These are phyloP conservation scores for Termitomyces heimii DNA, from an alignment of 768 basidiomycete species.

Conservation along the genomic window DNA sequence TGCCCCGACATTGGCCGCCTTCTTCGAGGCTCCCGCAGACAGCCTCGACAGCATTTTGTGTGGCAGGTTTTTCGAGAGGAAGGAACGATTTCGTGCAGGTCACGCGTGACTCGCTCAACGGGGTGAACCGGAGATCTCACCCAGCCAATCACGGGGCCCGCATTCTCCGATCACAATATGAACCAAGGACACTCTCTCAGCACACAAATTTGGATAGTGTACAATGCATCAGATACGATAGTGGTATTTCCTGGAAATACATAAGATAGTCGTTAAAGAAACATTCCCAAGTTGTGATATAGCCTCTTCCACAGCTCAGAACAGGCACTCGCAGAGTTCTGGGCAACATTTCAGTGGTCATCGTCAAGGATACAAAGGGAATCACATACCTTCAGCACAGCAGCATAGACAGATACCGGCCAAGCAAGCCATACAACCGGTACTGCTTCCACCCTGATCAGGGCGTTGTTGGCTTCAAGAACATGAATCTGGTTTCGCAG, in stretches of 20 bases:
- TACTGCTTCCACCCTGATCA: constrained; percentile 34
- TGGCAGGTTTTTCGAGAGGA: constrained; percentile 39
- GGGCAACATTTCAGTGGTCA: constrained; percentile 7
- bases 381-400: constrained; percentile 56
- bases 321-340: constrained; percentile 77
- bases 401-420: constrained; percentile 62
- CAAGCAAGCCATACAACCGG: constrained; percentile 58
- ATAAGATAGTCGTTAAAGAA: neutral
- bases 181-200: neutral
- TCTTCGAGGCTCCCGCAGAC: constrained; percentile 66
- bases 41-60: constrained; percentile 81
- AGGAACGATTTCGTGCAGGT: constrained; percentile 30
- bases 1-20: constrained; percentile 40
- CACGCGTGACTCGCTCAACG: constrained; percentile 40
- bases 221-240: neutral
- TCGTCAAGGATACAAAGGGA: neutral
- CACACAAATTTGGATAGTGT: neutral
- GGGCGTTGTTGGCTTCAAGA: constrained; percentile 42
- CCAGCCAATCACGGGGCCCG: constrained; percentile 24
- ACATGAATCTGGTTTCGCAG: neutral
- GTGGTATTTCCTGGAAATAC: constrained; percentile 4
- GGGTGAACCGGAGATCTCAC: constrained; percentile 41
- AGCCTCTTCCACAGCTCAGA: constrained; percentile 25
- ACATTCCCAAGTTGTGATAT: neutral
- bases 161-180: constrained; percentile 16